These are phyloP conservation scores for Starmera pachycereana DNA, from an alignment of 805 yeast species.

Conservation along the genomic window DNA sequence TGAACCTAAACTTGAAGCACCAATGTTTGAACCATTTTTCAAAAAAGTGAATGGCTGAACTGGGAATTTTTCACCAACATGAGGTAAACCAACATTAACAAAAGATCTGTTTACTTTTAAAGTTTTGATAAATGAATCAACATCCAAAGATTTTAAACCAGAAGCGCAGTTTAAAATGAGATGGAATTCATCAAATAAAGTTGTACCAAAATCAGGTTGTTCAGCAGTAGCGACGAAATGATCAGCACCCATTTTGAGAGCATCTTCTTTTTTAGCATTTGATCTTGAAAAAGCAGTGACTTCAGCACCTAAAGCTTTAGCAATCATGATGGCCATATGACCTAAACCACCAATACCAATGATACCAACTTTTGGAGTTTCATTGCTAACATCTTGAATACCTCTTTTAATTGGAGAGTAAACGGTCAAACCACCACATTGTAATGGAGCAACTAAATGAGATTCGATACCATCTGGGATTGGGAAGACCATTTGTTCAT, in stretches of 20 bases:
- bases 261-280: slow-evolving; percentile 36
- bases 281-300: slow-evolving; percentile 48
- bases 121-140: slow-evolving; percentile 35
- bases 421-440: slow-evolving; percentile 73
- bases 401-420: slow-evolving; percentile 53
- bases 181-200: slow-evolving; percentile 29
- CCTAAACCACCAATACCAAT: slow-evolving; percentile 51
- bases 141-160: slow-evolving; percentile 33
- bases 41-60: slow-evolving; percentile 45
- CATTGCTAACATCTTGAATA: slow-evolving; percentile 13
- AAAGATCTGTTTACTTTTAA: slow-evolving; percentile 51
- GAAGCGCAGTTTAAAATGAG: slow-evolving; percentile 39
- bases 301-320: slow-evolving; percentile 51
- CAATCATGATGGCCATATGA: slow-evolving; percentile 44
- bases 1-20: slow-evolving; percentile 52
- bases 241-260: slow-evolving; percentile 41
- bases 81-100: slow-evolving; percentile 62
- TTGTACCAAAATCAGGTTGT: slow-evolving; percentile 29
- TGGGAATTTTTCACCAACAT: slow-evolving; percentile 25
- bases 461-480: slow-evolving; percentile 46
- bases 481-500: slow-evolving; percentile 52
- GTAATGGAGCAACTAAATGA: slow-evolving; percentile 55
- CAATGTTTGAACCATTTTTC: slow-evolving; percentile 37
- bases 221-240: slow-evolving; percentile 45
- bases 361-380: slow-evolving; percentile 36